A percentile compares a stretch with the other conserved stretches of the same genome.
These are phyloP conservation scores for Trametopsis cervina DNA, from an alignment of 768 basidiomycete genomes.

Conservation along the genomic window DNA sequence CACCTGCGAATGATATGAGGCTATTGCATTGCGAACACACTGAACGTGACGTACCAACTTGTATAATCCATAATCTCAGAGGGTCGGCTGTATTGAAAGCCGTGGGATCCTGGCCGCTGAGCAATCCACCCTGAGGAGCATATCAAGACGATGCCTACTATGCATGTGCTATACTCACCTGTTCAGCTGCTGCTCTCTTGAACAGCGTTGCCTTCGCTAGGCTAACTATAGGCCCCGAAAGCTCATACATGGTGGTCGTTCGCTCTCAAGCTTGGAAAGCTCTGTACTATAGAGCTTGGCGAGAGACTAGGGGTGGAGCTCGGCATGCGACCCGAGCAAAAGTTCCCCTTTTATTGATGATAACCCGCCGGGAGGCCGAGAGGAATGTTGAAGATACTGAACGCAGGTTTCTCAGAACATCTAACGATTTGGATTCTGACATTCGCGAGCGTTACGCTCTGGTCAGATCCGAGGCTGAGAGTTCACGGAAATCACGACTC, in stretches of 20 bases:
- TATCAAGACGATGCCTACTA: not conserved
- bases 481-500: no score
- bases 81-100: constrained; percentile 62
- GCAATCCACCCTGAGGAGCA: constrained; percentile 54
- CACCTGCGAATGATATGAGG: constrained; percentile 35
- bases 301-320: no score
- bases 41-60: constrained; percentile 49
- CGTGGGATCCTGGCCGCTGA: constrained; percentile 71
- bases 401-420: no score
- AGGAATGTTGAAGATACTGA: no score
- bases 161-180: constrained; percentile 27
- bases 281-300: no score
- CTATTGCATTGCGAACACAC: not conserved
- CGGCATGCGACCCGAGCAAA: no score
- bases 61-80: constrained; percentile 69
- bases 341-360: no score
- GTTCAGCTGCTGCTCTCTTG: constrained; percentile 12
- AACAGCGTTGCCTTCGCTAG: constrained; percentile 7
- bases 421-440: no score
- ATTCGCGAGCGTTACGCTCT: no score
- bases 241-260: constrained; percentile 13
- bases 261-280: not conserved
- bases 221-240: constrained; percentile 10
- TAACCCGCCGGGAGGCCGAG: no score
- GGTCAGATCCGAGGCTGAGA: no score